These are phyloP conservation scores for Chrysanthemum makinoi DNA, from an alignment of 129 eudicot species.

Conservation along the genomic window DNA sequence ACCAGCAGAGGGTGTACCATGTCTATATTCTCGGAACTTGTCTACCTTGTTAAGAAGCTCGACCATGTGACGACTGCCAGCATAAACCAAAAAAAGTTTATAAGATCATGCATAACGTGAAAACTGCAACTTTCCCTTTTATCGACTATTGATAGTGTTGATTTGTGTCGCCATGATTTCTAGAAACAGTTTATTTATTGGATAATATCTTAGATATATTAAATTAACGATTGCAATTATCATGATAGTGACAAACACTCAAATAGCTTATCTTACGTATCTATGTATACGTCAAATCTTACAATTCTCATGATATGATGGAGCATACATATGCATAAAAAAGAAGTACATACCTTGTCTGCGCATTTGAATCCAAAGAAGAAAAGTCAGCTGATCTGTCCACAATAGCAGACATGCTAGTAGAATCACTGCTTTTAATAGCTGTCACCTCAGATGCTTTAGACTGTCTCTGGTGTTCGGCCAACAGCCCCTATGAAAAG, in stretches of 20 bases:
- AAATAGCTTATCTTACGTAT: constrained; percentile 1
- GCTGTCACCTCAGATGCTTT: constrained; percentile 35
- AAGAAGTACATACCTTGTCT: constrained; percentile 48
- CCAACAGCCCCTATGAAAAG: constrained; percentile 36
- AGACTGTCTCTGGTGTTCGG: neutral
- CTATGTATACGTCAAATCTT: neutral
- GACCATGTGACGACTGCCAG: constrained; percentile 50
- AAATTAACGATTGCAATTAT: constrained; percentile 5
- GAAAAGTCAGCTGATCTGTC: constrained; percentile 35
- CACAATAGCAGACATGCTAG: constrained; percentile 35
- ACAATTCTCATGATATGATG: constrained; percentile 7
- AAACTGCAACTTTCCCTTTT: constrained; percentile 6
- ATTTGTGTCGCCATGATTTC: neutral
- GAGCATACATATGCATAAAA: constrained; percentile 14
- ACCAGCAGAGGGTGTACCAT: constrained; percentile 33
- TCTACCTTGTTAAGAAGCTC: constrained; percentile 61
- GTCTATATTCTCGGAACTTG: constrained; percentile 35
- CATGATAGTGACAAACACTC: neutral
- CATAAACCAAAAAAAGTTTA: constrained; percentile 17
- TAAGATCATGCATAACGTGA: neutral
- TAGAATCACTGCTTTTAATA: constrained; percentile 35
- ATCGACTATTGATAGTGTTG: too few relatives aligned
- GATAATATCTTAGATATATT: neutral
- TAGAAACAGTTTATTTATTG: neutral
- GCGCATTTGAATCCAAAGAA: constrained; percentile 38